phyloP scores from a whole-genome alignment of 345 rosid genomes.

The Pistacia atlantica region DNA sequence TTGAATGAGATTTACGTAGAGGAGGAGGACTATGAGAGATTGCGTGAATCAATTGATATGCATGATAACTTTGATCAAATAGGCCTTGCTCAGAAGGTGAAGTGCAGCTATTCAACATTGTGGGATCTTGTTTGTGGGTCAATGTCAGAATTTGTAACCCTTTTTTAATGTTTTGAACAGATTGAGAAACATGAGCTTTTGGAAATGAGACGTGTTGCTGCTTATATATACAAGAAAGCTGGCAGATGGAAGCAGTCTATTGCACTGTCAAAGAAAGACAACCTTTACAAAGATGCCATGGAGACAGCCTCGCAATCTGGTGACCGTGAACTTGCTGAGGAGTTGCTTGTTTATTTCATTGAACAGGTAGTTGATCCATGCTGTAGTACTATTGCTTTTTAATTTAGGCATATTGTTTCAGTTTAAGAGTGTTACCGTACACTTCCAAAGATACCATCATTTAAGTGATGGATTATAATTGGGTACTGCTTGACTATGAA shows the following conservation, averaged over 20 bases:
- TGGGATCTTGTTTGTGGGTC: background rate
- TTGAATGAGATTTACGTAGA: slow-evolving; percentile 88
- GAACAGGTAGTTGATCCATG: slow-evolving; percentile 57
- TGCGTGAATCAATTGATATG: slow-evolving; percentile 89
- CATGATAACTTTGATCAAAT: slow-evolving; percentile 94
- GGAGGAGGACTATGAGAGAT: slow-evolving; percentile 94
- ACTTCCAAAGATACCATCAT: background rate
- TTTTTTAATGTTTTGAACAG: slow-evolving; percentile 41
- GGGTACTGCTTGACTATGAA: background rate
- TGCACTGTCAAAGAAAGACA: slow-evolving; percentile 95
- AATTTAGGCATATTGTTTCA: background rate
- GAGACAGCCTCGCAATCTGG: slow-evolving; percentile 99
- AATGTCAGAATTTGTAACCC: slow-evolving; percentile 4
- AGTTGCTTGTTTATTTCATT: slow-evolving; percentile 90
- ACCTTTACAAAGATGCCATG: slow-evolving; percentile 93
- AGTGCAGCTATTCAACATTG: background rate
- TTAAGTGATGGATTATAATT: background rate
- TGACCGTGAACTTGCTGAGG: slow-evolving; percentile 95
- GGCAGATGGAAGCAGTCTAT: slow-evolving; percentile 99
- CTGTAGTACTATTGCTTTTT: background rate
- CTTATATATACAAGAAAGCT: slow-evolving; percentile 96
- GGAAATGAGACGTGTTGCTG: slow-evolving; percentile 99
- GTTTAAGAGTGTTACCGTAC: background rate
- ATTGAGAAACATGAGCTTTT: slow-evolving; percentile 98
- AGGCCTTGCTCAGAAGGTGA: slow-evolving; percentile 91